Base-by-base conservation (phyloP, 768 basidiomycete genomes). In the Lepiota subincarnata region DNA sequence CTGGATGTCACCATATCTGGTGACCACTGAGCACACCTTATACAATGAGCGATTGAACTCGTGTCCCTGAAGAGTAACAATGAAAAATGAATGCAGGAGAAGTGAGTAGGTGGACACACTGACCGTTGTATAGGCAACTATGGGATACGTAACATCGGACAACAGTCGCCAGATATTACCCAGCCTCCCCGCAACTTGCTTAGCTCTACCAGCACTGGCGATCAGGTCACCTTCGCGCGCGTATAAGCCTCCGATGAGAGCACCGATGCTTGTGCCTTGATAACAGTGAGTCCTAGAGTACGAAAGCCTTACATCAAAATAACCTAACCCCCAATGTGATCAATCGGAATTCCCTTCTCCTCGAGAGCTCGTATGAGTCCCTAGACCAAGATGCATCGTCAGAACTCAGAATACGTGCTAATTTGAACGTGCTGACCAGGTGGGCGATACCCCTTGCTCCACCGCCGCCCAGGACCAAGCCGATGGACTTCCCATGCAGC, bases 1-100 rank as follows among this genome's bases (percentile, higher is more conserved):
- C 5, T 24, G 19, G 37, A 16, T 36, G 16, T 38, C 18, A 31
- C 7, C 12, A 16, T 19, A 36, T 31, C 39, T 7, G 19, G 8
- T n/a, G 6, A 36, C 3, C 14, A 31, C 13, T 13, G 13, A 48
- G 5, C 26, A 52, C 64, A 83, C 90, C 79, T 96, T 95, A 75
- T 93, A 98, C 54, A 98, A 84, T 6, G 88, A 84, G 40, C 97
- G 83, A 69, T 99, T 97, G 69, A 97, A 94, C 68, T 95, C 91
- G 56, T 94, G 92, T 2, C 91, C 91, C 92, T 96, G 58, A 54
- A 59, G 7, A 38, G 18, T 36, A 49, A 51, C 36, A 55, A 44
- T 34, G 31, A 31, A 1, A 31, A 57, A 13, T 38, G 26, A 18
- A 34, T 13, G 10, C 8, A 37, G 22, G 26, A 4, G 20, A 8